Evolutionary conservation across 23 red algal species (phyloP), one percentile per base, ranked within the genome.

Genomic region (Pyropia haitanensis): DNA sequence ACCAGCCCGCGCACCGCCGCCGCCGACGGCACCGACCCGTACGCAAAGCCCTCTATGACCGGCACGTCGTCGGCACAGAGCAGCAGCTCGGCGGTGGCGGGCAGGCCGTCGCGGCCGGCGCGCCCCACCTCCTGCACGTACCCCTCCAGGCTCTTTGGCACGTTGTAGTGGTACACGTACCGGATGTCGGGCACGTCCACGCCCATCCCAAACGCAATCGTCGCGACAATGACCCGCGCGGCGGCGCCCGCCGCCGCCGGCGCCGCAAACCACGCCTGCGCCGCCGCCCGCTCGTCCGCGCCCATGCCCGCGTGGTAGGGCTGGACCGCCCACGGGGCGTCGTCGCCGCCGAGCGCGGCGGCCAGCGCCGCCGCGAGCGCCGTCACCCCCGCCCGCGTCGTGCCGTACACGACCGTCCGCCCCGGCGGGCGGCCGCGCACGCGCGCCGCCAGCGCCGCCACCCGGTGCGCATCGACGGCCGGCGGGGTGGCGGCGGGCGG

Each of bases 171-270:
- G 64, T 89, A 84, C 5, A 90, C 85, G 55, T 77, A 85, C 18
- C 94, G 70, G 27, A 97, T 79, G 69, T 84, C 75, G 15, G 80
- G 51, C 72, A 91, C 83, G 73, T 97, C 87, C 75, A 97, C 90
- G 18, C 94, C 94, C 94, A 97, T 97, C 27, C 85, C 94, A 61
- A 97, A 97, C n/a, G 94, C 85, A 23, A 97, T 91, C 10, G 94
- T 97, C 26, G 94, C 94, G 19, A 80, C 80, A 14, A 97, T 88
- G 6, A 97, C 32, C 30, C 30, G 30, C 30, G 30, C 30, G 30
- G 30, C 30, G 30, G 30, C 30, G 30, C 30, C 30, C 8, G 56
- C 70, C 51, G 87, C 70, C 21, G 24, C 5, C 18, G 16, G 14
- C 46, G 25, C 53, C 71, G 79, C 70, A 60, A 90, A 91, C 28